Percentiles rank a stretch among this genome's conserved stretches.
Conservation (phyloP, 2,329 filamentous ascomycete species). For the Apiospora aurea region DNA sequence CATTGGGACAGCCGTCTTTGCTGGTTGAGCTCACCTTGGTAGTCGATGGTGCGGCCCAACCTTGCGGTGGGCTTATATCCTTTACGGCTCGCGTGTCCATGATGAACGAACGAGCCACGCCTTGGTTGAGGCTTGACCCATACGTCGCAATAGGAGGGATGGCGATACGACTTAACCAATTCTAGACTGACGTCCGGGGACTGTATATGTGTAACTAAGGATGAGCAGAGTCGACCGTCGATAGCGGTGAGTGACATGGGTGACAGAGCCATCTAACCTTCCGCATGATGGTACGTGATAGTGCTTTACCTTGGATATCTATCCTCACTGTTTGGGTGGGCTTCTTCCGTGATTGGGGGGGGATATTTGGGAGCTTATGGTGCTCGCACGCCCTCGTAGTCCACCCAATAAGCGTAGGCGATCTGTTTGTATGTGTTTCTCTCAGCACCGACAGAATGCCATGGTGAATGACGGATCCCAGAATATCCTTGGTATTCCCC, state of each 20-base stretch:
- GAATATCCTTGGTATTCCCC: neutral
- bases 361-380: too few relatives aligned
- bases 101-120: too few relatives aligned
- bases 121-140: neutral
- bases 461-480: neutral
- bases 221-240: neutral
- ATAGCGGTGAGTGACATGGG: neutral
- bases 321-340: neutral
- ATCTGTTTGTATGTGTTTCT: neutral
- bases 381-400: too few relatives aligned
- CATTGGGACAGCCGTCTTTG: neutral
- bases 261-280: neutral
- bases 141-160: neutral
- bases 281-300: too few relatives aligned
- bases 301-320: too few relatives aligned
- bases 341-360: neutral
- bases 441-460: neutral
- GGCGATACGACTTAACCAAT: neutral
- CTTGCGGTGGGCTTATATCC: too few relatives aligned
- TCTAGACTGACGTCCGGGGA: neutral
- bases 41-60: neutral
- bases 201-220: too few relatives aligned
- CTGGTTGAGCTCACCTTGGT: too few relatives aligned
- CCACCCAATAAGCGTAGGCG: too few relatives aligned
- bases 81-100: neutral